Conservation (phyloP, 441 rosid species). For the Gossypium lobatum region DNA sequence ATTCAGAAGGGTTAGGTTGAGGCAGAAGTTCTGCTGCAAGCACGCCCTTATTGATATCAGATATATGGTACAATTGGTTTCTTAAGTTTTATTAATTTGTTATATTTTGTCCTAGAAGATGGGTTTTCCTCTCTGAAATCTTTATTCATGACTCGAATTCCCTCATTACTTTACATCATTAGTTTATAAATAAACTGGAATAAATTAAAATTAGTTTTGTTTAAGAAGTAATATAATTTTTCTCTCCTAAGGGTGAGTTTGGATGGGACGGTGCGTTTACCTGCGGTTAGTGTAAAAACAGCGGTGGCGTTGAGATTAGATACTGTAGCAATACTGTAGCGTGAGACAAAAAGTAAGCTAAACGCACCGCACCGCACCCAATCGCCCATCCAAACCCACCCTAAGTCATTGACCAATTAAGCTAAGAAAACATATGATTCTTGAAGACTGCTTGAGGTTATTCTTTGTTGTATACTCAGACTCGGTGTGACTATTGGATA, state of each 20-base stretch:
- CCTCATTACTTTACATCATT: background rate
- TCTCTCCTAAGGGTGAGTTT: background rate
- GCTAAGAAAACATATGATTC: background rate
- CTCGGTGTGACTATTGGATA: background rate
- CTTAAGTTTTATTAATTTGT: conserved; percentile 1
- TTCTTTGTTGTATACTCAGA: background rate
- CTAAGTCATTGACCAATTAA: background rate
- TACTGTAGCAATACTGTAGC: no score
- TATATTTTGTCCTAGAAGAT: background rate
- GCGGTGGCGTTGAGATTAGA: no score
- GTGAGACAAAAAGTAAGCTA: no score
- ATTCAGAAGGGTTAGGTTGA: background rate
- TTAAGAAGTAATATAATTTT: background rate
- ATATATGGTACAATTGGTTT: background rate
- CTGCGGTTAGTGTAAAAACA: no score
- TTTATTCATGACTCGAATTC: background rate
- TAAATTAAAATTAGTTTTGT: background rate
- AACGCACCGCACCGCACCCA: no score
- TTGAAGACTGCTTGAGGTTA: background rate
- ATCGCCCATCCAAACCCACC: no score
- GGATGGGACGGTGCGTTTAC: no score
- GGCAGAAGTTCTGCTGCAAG: background rate
- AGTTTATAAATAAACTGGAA: background rate
- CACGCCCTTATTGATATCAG: background rate
- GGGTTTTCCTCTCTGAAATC: background rate